Conservation (phyloP, 306 rosid genomes). For the Sicyos baderoa region DNA sequence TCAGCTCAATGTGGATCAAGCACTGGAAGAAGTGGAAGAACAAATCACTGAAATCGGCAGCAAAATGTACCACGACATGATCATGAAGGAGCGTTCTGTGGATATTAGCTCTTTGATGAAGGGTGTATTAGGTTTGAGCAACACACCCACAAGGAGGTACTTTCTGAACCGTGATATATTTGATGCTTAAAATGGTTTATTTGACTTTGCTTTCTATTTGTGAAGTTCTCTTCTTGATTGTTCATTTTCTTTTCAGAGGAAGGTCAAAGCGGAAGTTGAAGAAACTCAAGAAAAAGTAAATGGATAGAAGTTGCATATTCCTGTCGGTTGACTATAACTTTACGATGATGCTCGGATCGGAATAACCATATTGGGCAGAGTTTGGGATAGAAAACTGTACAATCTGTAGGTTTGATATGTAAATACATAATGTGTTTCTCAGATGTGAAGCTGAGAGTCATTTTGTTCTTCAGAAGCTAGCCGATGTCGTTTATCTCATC, state of each 20-base stretch:
- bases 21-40: constrained; percentile 87
- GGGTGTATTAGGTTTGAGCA: constrained; percentile 66
- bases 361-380: neutral
- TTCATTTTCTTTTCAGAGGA: constrained; percentile 29
- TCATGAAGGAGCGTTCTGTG: constrained; percentile 69
- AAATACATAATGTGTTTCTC: neutral
- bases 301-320: neutral
- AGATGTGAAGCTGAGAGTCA: neutral
- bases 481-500: neutral
- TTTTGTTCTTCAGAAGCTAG: neutral
- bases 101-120: constrained; percentile 80
- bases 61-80: constrained; percentile 80
- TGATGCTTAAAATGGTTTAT: neutral
- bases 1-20: constrained; percentile 72
- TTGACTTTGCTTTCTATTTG: constrained; percentile 20
- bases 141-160: constrained; percentile 53
- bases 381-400: neutral
- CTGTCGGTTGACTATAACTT: neutral
- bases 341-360: neutral
- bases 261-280: constrained; percentile 46
- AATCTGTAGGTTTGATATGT: neutral
- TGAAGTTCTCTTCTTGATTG: constrained; percentile 17
- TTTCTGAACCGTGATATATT: constrained; percentile 15
- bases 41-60: constrained; percentile 77
- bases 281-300: constrained; percentile 36